Evolutionary conservation across 2,329 filamentous ascomycete species (phyloP), one percentile per base, ranked within the genome.

Genomic region (Paracamarosporium sp.): DNA sequence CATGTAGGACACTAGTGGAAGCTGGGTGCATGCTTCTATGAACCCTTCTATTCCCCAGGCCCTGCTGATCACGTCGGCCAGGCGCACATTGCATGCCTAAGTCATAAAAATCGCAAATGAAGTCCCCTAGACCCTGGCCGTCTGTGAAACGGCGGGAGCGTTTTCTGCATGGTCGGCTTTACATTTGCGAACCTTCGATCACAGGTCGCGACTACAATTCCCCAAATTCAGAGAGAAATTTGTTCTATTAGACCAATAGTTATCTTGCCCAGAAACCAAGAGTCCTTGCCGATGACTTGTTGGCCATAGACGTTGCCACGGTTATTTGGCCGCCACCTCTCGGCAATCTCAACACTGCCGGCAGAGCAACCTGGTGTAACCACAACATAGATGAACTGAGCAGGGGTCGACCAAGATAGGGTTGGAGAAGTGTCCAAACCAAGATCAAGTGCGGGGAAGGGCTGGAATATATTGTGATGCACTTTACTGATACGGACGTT

Each of bases 291-390:
- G 24, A 17, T 13, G 3, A 13, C 15, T 38, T 15, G 40, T 13
- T 50, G 33, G 47, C 33, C 13, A 9, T n/a, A 22, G 7, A 2
- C 7, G 1, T 13, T 40, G 33, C 33, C 5, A 17, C 24, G 22
- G 9, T 13, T 24, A 50, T 50, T 30, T 40, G 33, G 24, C 33
- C 47, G 22, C 47, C 22, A 28, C 33, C 28, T 47, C 33, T 40
- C 33, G 24, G 47, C 47, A 50, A 50, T 50, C 13, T 40, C 20
- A 27, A n/a, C 22, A 40, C 47, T 50, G 33, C 47, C 47, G 47
- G 33, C 33, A 50, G 33, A 38, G 33, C 22, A 50, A 24, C 36
- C n/a, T 25, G 17, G 50, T 52, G 36, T 44, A 33, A 44, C 50
- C 17, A 24, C 6, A 13, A 9, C 4, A n/a, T 1, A 43, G 36